Conservation (phyloP, 192 early-diverging fungal genomes). For the Nowakowskiella sp. region DNA sequence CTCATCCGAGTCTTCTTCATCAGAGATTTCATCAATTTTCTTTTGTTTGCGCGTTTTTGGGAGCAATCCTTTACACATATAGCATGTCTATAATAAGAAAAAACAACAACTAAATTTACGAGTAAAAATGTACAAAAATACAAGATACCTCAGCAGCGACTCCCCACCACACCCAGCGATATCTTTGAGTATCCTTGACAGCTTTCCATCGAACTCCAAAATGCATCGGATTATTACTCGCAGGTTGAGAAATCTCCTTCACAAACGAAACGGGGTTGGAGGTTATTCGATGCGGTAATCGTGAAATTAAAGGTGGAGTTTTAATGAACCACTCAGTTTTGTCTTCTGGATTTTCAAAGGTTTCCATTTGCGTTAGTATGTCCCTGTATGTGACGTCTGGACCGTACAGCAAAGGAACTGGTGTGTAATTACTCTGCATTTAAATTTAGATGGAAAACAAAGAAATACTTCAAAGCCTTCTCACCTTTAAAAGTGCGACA, state of each 20-base stretch:
- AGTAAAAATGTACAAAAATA: no score
- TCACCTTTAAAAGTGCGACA: constrained; percentile 5
- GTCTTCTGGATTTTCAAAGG: constrained; percentile 6
- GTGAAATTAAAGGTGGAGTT: background rate
- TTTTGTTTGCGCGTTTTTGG: constrained; percentile 4
- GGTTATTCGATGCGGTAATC: background rate
- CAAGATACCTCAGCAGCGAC: no score
- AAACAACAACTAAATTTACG: no score
- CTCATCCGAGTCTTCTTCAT: background rate
- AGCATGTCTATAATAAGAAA: no score
- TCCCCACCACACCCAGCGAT: no score
- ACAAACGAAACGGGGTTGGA: constrained; percentile 15
- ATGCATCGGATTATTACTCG: no score
- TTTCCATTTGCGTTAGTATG: constrained; percentile 10
- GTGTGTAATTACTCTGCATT: background rate
- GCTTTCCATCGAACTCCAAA: no score
- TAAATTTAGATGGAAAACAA: background rate
- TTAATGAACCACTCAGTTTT: background rate
- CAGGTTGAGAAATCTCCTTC: no score
- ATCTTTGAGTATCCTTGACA: no score
- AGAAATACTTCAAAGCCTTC: constrained; percentile 7
- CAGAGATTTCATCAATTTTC: constrained; percentile 5
- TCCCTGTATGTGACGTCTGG: background rate
- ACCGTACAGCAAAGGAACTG: constrained; percentile 12
- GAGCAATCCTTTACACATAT: constrained; percentile 9